Evolutionary conservation across 139 green algal species (phyloP), one percentile per base, ranked within the genome.

Genomic region (Zygnema circumcarinatum): DNA sequence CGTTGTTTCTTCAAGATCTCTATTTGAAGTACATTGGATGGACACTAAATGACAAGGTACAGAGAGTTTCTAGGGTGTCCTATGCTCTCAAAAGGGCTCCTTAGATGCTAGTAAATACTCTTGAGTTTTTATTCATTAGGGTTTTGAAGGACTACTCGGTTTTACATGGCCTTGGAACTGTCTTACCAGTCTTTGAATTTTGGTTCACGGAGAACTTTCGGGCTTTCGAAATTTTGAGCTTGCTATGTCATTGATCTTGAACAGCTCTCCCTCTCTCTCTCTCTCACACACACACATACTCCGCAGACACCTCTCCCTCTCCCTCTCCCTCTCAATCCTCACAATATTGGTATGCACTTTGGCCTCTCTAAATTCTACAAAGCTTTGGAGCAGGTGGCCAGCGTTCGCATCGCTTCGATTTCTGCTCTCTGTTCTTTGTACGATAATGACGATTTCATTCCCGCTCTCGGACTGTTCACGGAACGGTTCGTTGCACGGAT

Each of bases 1-100:
- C 92, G 0, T 80, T 91, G 56, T 99, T 96, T 89, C 90, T 98
- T 52, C 87, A 91, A 22, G 95, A 98, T 81, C 36, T 90, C 0
- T 97, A 98, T 92, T 93, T 98, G 78, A 98, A 98, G 92, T 99
- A 99, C 94, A 80, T 98, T n/a, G 97, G 94, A 2, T 99, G 96
- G 96, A 93, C 94, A 2, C 89, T 99, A 36, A 96, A 93, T 32
- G 97, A 99, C 93, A 94, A 91, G 67, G 87, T 91, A 74, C 2
- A 35, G 2, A 0, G 16, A 39, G 7, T 41, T 78, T 78, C 54
- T 42, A n/a, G n/a, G n/a, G n/a, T n/a, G n/a, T n/a, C 29, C 29
- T 29, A 29, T 29, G 29, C 29, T 72, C 92, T 91, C 92, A 93
- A 62, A 21, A 78, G 22, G 38, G 68, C 39, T 38, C 72, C 3